A percentile compares a stretch with the other conserved stretches of the same genome.
Conservation (phyloP, 331 rosid species). For the Quercus phellos region DNA sequence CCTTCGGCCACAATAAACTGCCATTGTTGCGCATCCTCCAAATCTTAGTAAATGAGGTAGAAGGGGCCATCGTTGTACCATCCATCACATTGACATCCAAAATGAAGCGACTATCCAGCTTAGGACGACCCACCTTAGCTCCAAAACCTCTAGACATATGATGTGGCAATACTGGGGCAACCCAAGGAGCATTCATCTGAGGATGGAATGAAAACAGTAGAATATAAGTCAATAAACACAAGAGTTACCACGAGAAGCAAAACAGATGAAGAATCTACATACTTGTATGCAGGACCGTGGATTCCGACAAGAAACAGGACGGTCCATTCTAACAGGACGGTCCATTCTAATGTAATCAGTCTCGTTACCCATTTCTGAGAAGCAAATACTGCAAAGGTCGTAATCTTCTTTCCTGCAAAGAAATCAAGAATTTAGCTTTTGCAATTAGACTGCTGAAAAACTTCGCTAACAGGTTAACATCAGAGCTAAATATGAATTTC, state of each 20-base stretch:
- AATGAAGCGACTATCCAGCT: constrained; percentile 58
- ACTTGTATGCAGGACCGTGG: constrained; percentile 32
- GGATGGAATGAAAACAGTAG: neutral
- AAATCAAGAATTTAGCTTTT: neutral
- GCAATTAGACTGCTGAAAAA: neutral
- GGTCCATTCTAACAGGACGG: constrained; percentile 59
- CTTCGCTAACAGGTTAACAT: neutral
- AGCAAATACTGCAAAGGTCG: constrained; percentile 73
- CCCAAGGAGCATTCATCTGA: constrained; percentile 29
- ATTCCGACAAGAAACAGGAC: constrained; percentile 31
- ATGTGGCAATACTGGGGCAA: constrained; percentile 22
- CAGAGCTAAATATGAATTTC: constrained; percentile 17
- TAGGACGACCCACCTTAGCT: constrained; percentile 35
- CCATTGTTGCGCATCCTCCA: constrained; percentile 92
- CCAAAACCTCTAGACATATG: constrained; percentile 11
- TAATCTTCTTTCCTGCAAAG: constrained; percentile 58
- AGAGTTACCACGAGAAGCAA: constrained; percentile 5
- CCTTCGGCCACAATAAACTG: constrained; percentile 57
- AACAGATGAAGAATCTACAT: constrained; percentile 7
- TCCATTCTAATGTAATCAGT: constrained; percentile 59
- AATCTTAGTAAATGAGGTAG: constrained; percentile 77
- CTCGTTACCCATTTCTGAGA: constrained; percentile 39
- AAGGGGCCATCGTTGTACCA: constrained; percentile 77
- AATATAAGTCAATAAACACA: neutral
- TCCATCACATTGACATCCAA: constrained; percentile 74